Conservation (phyloP, 257 asterid genomes). For the Capsicum pubescens region DNA sequence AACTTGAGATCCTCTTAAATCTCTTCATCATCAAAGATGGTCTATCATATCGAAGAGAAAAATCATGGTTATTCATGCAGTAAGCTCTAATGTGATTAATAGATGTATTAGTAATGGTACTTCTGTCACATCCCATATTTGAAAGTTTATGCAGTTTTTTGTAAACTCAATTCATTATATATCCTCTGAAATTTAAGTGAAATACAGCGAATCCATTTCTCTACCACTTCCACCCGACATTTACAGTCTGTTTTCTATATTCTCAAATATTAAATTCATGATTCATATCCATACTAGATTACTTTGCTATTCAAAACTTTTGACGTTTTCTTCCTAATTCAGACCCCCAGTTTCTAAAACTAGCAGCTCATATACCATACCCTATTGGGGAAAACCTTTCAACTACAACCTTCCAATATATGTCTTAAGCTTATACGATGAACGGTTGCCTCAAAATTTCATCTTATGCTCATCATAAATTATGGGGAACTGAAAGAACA, state of each 20-base stretch:
- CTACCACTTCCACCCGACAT: not conserved
- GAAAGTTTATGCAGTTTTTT: not conserved
- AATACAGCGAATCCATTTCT: not conserved
- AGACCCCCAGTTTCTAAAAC: not conserved
- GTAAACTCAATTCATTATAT: not conserved
- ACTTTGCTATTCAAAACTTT: not conserved
- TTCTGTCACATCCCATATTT: not conserved
- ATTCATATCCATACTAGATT: not conserved
- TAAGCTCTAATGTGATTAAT: not conserved
- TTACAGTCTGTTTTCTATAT: not conserved
- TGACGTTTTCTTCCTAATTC: not conserved
- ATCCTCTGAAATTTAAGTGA: too few relatives aligned
- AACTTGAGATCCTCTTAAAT: not conserved
- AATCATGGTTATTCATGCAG: conserved; percentile 8
- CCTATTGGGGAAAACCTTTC: not conserved
- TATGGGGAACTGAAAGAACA: too few relatives aligned
- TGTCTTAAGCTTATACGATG: too few relatives aligned
- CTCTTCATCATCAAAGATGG: not conserved
- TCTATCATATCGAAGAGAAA: not conserved
- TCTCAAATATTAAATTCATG: not conserved
- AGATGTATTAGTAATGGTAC: not conserved
- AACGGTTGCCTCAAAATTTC: too few relatives aligned
- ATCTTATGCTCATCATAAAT: too few relatives aligned
- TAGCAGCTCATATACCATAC: not conserved
- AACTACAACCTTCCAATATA: too few relatives aligned